Evolutionary conservation across 805 yeast genomes (phyloP), one percentile per base, ranked within the genome.

Genomic region (Kuraishia borneana): DNA sequence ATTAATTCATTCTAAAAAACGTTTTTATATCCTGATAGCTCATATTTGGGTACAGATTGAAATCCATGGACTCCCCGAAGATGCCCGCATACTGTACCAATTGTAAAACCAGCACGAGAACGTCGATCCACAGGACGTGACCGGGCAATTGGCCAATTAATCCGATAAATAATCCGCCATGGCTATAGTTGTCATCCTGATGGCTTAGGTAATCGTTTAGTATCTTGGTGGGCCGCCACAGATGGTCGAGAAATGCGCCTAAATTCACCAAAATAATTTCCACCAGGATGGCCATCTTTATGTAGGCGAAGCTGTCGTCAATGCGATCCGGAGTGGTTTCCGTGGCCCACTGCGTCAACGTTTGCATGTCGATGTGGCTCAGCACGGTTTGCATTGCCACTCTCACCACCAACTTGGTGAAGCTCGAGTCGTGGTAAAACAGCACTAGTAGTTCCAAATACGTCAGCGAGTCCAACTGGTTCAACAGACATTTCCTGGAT

Each of bases 351-450:
- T 43, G 44, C 23, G 39, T 39, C 5, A 39, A 30, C 13, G 28
- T 37, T 17, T 36, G 41, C 9, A 19, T 25, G n/a, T 42, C 41
- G 20, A 43, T 36, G 26, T 45, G 41, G 18, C 45, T 17, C 8
- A 47, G 38, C 32, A 42, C 38, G 7, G 42, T 30, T 21, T 50
- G 53, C 12, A 45, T 40, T 25, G 39, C 27, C 3, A 31, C 41
- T 28, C 51, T 37, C 8, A 47, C 21, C 6, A 38, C 13, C 26
- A 53, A 36, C 35, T 42, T 41, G 31, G 51, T 29, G 26, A 50
- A 46, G 2, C 54, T 50, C 8, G 35, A 41, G 34, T 53, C 58
- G 5, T 36, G 35, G 23, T 44, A 39, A 35, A 49, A 51, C 8
- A 45, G 36, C 18, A 42, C 37, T 6, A 49, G 18, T 10, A 50